Conservation (phyloP, 2,329 filamentous ascomycete species). For the Scedosporium apiospermum region DNA sequence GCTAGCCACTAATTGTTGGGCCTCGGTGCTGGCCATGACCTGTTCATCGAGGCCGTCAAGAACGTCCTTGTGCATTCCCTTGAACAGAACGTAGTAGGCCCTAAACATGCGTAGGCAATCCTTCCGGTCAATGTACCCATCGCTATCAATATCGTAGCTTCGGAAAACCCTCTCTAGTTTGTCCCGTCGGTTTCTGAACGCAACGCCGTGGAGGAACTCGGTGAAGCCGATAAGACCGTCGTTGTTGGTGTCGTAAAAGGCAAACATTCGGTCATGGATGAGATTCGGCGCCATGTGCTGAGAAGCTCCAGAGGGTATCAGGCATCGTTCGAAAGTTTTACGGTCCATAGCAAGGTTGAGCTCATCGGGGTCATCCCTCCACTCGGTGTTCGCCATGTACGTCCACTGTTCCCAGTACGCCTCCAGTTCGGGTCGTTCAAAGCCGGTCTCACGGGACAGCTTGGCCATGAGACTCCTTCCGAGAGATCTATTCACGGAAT, state of each 20-base stretch:
- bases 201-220: conserved; percentile 79
- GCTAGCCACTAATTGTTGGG: conserved; percentile 65
- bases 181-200: conserved; percentile 58
- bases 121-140: conserved; percentile 74
- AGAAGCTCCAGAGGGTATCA: conserved; percentile 76
- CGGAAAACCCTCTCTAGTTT: conserved; percentile 69
- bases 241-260: conserved; percentile 86
- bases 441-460: conserved; percentile 61
- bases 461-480: conserved; percentile 57
- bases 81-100: conserved; percentile 84
- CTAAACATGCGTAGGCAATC: conserved; percentile 89
- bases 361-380: conserved; percentile 68
- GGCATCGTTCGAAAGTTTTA: conserved; percentile 83
- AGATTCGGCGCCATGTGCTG: conserved; percentile 74
- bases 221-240: conserved; percentile 86
- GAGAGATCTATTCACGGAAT: conserved; percentile 58
- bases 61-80: conserved; percentile 80
- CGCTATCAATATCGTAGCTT: conserved; percentile 82
- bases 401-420: conserved; percentile 96
- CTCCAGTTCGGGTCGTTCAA: conserved; percentile 81
- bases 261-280: conserved; percentile 92
- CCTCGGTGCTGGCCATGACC: conserved; percentile 63
- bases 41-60: conserved; percentile 70
- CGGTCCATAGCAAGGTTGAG: conserved; percentile 80
- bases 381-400: conserved; percentile 81